phyloP scores from a whole-genome alignment of 2,329 filamentous ascomycete genomes.

The Sporothrix humicola region DNA sequence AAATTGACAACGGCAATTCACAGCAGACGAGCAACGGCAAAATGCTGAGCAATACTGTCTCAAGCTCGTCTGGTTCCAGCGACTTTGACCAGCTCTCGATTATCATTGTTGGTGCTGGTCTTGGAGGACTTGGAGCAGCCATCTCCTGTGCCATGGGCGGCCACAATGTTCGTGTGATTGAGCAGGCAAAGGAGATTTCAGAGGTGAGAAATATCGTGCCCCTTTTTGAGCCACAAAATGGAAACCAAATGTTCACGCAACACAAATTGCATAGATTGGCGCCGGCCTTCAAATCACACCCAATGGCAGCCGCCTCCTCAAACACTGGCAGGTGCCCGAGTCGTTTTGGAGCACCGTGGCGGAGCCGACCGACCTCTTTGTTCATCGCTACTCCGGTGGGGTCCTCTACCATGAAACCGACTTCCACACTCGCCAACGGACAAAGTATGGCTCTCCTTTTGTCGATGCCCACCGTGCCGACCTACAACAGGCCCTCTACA shows the following conservation, averaged over 20 bases:
- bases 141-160: neutral
- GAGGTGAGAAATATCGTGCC: neutral
- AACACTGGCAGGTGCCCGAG: constrained; percentile 39
- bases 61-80: constrained; percentile 1
- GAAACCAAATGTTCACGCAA: no score
- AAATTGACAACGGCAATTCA: neutral
- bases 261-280: neutral
- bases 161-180: neutral
- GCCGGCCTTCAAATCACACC: constrained; percentile 40
- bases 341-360: neutral
- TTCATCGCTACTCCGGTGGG: neutral
- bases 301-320: constrained; percentile 43
- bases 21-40: neutral
- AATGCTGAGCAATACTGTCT: neutral
- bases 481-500: constrained; percentile 42
- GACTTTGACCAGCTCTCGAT: neutral
- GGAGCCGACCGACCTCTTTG: constrained; percentile 1
- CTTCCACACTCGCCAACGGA: neutral
- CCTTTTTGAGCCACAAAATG: neutral
- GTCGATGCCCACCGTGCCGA: constrained; percentile 47
- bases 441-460: constrained; percentile 42
- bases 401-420: neutral
- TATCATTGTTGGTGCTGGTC: neutral
- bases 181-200: neutral
- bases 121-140: neutral